These are phyloP conservation scores for Mytilinidion resinicola DNA, from an alignment of 495 filamentous ascomycete species.

Conservation along the genomic window DNA sequence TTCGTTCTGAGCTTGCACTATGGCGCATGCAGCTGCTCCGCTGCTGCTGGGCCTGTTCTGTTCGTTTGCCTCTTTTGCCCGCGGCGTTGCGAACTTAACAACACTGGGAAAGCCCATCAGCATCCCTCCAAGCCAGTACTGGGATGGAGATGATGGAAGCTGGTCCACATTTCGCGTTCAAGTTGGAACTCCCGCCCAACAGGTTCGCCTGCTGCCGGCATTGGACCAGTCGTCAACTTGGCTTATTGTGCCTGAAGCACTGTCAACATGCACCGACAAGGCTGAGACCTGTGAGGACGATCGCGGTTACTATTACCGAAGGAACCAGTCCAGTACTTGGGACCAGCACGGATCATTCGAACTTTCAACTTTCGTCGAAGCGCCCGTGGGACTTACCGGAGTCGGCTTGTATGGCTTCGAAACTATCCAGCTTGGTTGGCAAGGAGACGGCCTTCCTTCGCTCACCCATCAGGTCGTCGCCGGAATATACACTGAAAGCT, in stretches of 20 bases:
- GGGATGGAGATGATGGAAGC: slow-evolving; percentile 26
- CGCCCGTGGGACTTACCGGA: slow-evolving; percentile 23
- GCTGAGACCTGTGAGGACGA: slow-evolving; percentile 39
- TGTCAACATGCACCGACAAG: slow-evolving; percentile 21
- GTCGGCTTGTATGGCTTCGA: slow-evolving; percentile 35
- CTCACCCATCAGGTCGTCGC: slow-evolving; percentile 30
- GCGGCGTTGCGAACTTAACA: slow-evolving; percentile 1
- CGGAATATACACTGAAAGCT: slow-evolving; percentile 26
- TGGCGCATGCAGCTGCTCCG: not conserved
- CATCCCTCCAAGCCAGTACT: slow-evolving; percentile 16
- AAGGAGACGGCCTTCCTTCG: slow-evolving; percentile 24
- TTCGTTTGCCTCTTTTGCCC: not conserved
- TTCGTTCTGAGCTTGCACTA: not conserved
- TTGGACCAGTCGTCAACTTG: slow-evolving; percentile 12
- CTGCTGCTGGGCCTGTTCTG: not conserved
- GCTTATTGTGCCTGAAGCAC: slow-evolving; percentile 40
- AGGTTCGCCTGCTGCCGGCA: slow-evolving; percentile 20
- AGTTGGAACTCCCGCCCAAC: slow-evolving; percentile 23
- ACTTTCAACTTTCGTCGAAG: slow-evolving; percentile 24
- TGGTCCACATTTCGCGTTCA: slow-evolving; percentile 29
- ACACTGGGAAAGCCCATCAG: slow-evolving; percentile 16
- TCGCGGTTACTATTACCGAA: slow-evolving; percentile 45
- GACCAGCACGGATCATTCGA: slow-evolving; percentile 30
- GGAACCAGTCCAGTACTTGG: slow-evolving; percentile 47
- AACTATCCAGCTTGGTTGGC: slow-evolving; percentile 27